Evolutionary conservation across 352 stramenopile species (phyloP), one percentile per base, ranked within the genome.

Genomic region (Globisporangium ultimum): DNA sequence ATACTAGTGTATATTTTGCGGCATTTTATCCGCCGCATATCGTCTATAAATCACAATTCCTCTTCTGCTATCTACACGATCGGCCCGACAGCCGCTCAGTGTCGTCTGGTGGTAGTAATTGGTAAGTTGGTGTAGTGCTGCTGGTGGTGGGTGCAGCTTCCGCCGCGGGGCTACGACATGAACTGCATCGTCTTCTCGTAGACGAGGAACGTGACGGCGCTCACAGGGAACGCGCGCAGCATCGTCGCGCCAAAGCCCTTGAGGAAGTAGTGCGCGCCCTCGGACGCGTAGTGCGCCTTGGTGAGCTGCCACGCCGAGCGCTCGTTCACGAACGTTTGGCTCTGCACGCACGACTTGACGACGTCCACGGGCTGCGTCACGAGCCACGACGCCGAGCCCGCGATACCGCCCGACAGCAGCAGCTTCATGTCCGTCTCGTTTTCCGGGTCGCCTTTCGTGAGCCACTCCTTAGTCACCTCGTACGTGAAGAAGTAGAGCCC

Each of bases 301-400:
- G 69, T 70, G 43, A 91, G 70, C 55, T 82, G 55, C 47, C 54
- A 67, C 24, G 81, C 81, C 10, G 66, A 72, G 63, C 74, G 64
- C 57, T 80, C 73, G 24, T 63, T 58, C 8, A 62, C 66, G 8
- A 87, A 70, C 15, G 66, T 60, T 54, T 91, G 84, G 53, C 81
- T 87, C 74, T 97, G 89, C 34, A 95, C 86, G 42, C 87, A 85
- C 24, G 86, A 96, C 74, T 97, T 97, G 65, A 97, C 76, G 22
- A 97, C 89, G 63, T 97, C 89, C 55, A 95, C 71, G 2, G 89
- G 89, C 62, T 93, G 83, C 36, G 77, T 88, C 48, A 91, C 64
- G 22, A 85, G 68, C 84, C 87, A 95, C 22, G 84, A 93, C 46
- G 89, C 60, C 45, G 87, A 89, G 14, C 84, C 87, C 0, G 87